Conservation (phyloP, 176 grass and related monocot genomes). For the Juncus effusus region DNA sequence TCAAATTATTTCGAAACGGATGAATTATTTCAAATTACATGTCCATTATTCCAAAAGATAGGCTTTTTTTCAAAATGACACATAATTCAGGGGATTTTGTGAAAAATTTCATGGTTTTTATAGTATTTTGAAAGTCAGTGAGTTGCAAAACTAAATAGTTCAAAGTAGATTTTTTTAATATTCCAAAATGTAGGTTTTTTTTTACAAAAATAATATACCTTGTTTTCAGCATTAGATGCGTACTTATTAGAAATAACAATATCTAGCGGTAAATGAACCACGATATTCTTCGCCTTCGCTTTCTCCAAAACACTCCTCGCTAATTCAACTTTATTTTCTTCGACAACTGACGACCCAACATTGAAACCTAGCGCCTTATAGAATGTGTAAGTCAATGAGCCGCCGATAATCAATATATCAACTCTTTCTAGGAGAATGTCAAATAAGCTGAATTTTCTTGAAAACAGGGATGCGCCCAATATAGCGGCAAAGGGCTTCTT, state of each 20-base stretch:
- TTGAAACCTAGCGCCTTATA: constrained; percentile 83
- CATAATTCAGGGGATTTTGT: too few relatives aligned
- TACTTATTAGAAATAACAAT: constrained; percentile 81
- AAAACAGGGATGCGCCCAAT: constrained; percentile 94
- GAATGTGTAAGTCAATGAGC: constrained; percentile 93
- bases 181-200: background rate
- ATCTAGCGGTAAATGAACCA: constrained; percentile 70
- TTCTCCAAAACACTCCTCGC: constrained; percentile 74
- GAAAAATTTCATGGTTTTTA: too few relatives aligned
- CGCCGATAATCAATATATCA: constrained; percentile 87
- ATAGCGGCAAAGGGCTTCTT: constrained; percentile 95
- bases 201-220: constrained; percentile 63
- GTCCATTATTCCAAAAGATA: too few relatives aligned
- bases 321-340: constrained; percentile 91
- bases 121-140: too few relatives aligned
- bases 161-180: too few relatives aligned
- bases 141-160: too few relatives aligned
- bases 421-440: constrained; percentile 76
- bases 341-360: constrained; percentile 89
- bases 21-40: too few relatives aligned
- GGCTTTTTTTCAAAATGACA: too few relatives aligned
- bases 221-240: constrained; percentile 85
- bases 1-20: too few relatives aligned
- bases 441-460: constrained; percentile 82
- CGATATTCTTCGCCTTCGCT: constrained; percentile 70